Evolutionary conservation across 495 filamentous ascomycete species (phyloP).

Genomic region (Chaetomidium leptoderma): DNA sequence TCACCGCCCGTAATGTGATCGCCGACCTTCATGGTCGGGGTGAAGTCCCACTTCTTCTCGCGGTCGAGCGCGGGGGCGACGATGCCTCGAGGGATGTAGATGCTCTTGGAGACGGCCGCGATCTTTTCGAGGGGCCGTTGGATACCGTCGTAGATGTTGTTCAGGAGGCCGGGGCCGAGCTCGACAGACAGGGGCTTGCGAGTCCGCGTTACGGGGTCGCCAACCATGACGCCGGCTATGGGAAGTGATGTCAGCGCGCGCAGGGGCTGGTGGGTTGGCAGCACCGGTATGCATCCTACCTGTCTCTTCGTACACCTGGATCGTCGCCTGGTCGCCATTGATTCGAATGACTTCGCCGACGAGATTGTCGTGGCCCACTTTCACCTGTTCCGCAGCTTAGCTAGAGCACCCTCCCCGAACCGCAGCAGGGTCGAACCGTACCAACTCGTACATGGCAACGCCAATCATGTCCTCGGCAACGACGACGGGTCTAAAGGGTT

Average conservation of each 20-base stretch:
- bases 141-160: slow-evolving; percentile 99
- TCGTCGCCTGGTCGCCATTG: slow-evolving; percentile 88
- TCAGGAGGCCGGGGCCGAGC: slow-evolving; percentile 92
- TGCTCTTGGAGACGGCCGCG: slow-evolving; percentile 67
- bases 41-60: slow-evolving; percentile 92
- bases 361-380: slow-evolving; percentile 81
- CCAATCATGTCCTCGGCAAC: slow-evolving; percentile 98
- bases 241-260: slow-evolving; percentile 1
- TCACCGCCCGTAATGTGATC: slow-evolving; percentile 96
- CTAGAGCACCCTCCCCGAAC: slow-evolving; percentile 37
- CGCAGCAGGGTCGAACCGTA: slow-evolving; percentile 13
- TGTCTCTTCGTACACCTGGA: slow-evolving; percentile 99
- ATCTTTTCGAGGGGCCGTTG: slow-evolving; percentile 90
- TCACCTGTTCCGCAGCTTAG: slow-evolving; percentile 51
- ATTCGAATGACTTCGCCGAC: slow-evolving; percentile 98
- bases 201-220: slow-evolving; percentile 84
- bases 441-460: slow-evolving; percentile 99
- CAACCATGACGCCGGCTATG: slow-evolving; percentile 88
- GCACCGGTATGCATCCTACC: slow-evolving; percentile 48
- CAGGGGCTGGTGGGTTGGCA: not conserved
- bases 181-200: slow-evolving; percentile 96
- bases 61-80: slow-evolving; percentile 82
- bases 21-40: slow-evolving; percentile 82
- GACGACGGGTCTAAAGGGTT: slow-evolving; percentile 72
- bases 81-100: slow-evolving; percentile 97